Conservation (phyloP, 495 filamentous ascomycete species). For the Aspergillus saccharolyticus region DNA sequence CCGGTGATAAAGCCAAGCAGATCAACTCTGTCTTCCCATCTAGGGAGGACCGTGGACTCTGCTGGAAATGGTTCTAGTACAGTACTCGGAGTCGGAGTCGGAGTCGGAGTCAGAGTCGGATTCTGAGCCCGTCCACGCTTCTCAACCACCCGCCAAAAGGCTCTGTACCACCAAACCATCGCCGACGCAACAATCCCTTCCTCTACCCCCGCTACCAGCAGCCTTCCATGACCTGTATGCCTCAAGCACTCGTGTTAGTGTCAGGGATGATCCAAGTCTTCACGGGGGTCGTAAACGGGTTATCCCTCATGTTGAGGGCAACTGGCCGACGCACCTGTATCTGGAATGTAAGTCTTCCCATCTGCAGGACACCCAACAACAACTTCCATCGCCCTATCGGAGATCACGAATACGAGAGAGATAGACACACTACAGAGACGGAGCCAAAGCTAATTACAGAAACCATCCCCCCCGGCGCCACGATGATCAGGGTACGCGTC, state of each 20-base stretch:
- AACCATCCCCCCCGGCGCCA: conserved; percentile 6
- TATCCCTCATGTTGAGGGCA: conserved; percentile 79
- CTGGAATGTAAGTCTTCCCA: conserved; percentile 70
- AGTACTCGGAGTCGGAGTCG: conserved; percentile 74
- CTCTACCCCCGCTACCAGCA: conserved; percentile 75
- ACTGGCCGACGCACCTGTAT: conserved; percentile 91
- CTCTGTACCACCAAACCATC: conserved; percentile 9
- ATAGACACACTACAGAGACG: neutral
- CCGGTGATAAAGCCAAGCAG: too few relatives aligned
- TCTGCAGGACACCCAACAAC: neutral
- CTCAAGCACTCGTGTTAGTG: conserved; percentile 63
- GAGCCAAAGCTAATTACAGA: too few relatives aligned
- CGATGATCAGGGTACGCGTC: conserved; percentile 65
- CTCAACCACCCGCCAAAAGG: conserved; percentile 26
- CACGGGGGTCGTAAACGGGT: conserved; percentile 79
- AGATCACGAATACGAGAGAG: neutral
- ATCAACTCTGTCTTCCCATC: neutral
- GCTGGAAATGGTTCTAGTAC: conserved; percentile 55
- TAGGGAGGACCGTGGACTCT: neutral
- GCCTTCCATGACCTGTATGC: conserved; percentile 88
- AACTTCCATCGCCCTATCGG: neutral
- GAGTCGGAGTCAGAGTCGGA: conserved; percentile 50
- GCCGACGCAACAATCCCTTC: conserved; percentile 6
- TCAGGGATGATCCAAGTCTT: conserved; percentile 72
- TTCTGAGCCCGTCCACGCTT: conserved; percentile 5